A percentile compares a stretch with the other conserved stretches of the same genome.
These are phyloP conservation scores for Solanum bukasovii DNA, from an alignment of 257 asterid species.

Conservation along the genomic window DNA sequence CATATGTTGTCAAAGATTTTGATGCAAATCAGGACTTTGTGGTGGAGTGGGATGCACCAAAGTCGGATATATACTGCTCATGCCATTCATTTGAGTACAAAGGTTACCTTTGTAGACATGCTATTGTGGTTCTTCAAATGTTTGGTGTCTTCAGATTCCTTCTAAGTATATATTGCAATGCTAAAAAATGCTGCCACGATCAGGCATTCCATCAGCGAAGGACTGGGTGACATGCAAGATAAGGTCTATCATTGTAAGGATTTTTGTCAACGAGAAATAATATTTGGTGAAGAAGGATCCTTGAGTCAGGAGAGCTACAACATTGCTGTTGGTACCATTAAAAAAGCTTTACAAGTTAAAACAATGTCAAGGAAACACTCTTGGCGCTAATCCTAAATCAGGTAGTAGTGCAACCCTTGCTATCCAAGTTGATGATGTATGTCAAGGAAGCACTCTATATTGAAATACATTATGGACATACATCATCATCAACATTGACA, in stretches of 20 bases:
- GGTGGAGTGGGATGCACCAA: too few species aligned
- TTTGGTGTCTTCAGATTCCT: neutral
- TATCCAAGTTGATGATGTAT: neutral
- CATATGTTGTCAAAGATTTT: slow-evolving; percentile 57
- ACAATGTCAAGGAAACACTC: neutral
- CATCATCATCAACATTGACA: too few species aligned
- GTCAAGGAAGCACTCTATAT: too few species aligned
- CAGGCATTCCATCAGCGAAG: neutral
- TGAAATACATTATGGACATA: too few species aligned
- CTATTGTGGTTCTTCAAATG: neutral
- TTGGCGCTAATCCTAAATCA: neutral
- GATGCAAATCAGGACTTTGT: slow-evolving; percentile 40
- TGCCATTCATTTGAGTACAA: slow-evolving; percentile 63
- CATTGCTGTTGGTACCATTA: neutral
- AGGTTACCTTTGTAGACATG: slow-evolving; percentile 70
- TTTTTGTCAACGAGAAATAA: neutral
- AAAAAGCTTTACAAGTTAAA: neutral
- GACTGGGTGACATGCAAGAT: neutral
- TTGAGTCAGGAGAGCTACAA: neutral
- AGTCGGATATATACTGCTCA: neutral
- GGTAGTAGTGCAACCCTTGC: neutral
- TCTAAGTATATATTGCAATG: neutral
- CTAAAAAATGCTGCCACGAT: neutral
- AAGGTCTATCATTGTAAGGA: neutral
- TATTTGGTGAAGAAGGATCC: neutral